Conservation (phyloP, 2,329 filamentous ascomycete species). For the Aspergillus sp. region DNA sequence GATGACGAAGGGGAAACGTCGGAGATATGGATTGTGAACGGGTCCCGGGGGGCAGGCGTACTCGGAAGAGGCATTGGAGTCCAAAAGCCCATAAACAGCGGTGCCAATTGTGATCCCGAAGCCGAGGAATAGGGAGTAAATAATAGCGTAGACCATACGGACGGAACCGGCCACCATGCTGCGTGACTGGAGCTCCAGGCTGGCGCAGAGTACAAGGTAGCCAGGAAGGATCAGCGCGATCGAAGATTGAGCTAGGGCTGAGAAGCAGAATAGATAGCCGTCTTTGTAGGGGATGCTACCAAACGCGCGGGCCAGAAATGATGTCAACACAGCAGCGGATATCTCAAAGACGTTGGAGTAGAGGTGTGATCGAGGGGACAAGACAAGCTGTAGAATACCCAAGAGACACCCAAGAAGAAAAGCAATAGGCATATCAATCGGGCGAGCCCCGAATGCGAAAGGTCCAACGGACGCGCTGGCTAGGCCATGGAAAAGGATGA, state of each 20-base stretch:
- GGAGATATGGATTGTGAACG: constrained; percentile 47
- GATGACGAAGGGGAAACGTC: constrained; percentile 72
- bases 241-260: constrained; percentile 69
- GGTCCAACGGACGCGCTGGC: constrained; percentile 76
- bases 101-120: constrained; percentile 72
- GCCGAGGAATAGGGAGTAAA: constrained; percentile 71
- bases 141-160: constrained; percentile 74
- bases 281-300: constrained; percentile 62
- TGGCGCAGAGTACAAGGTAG: constrained; percentile 62
- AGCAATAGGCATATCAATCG: constrained; percentile 76
- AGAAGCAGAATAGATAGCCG: constrained; percentile 65
- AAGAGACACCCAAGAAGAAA: constrained; percentile 76
- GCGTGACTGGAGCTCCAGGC: constrained; percentile 68
- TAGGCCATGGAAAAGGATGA: constrained; percentile 70
- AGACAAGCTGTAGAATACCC: constrained; percentile 71
- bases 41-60: constrained; percentile 53
- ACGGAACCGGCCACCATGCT: constrained; percentile 71
- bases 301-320: constrained; percentile 67
- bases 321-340: constrained; percentile 64
- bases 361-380: constrained; percentile 73
- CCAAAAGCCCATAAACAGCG: constrained; percentile 62
- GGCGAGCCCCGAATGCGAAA: constrained; percentile 76
- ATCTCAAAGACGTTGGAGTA: constrained; percentile 67
- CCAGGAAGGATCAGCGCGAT: constrained; percentile 73
- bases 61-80: constrained; percentile 53